phyloP scores from a whole-genome alignment of 805 yeast species.

The Pichia phayaonensis region DNA sequence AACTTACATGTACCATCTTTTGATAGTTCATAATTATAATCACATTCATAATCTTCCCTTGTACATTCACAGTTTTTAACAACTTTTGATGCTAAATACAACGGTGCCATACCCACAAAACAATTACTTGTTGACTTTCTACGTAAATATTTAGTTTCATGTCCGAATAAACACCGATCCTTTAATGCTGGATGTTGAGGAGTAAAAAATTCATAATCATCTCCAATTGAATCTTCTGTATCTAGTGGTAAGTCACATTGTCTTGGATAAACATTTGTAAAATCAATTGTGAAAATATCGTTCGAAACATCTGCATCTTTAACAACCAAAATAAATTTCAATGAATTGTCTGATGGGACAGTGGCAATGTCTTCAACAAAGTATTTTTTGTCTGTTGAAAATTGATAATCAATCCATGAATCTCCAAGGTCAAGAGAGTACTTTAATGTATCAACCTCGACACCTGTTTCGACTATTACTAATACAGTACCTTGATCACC shows the following conservation, averaged over 20 bases:
- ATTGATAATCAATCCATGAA: slow-evolving; percentile 62
- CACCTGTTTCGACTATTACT: slow-evolving; percentile 56
- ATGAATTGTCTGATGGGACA: slow-evolving; percentile 84
- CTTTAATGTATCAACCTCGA: slow-evolving; percentile 46
- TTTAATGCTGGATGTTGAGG: slow-evolving; percentile 49
- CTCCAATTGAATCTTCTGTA: slow-evolving; percentile 10
- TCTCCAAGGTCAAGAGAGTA: slow-evolving; percentile 78
- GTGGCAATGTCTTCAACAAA: slow-evolving; percentile 69
- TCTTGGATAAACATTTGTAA: slow-evolving; percentile 40
- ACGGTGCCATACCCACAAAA: slow-evolving; percentile 60
- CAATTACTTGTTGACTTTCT: slow-evolving; percentile 55
- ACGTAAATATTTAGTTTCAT: slow-evolving; percentile 50
- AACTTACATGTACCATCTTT: slow-evolving; percentile 79
- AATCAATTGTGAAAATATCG: slow-evolving; percentile 47
- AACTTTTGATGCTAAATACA: slow-evolving; percentile 48
- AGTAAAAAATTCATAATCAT: slow-evolving; percentile 59
- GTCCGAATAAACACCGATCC: slow-evolving; percentile 63
- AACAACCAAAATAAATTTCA: slow-evolving; percentile 64
- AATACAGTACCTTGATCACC: slow-evolving; percentile 92
- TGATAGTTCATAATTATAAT: slow-evolving; percentile 67
- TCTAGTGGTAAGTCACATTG: slow-evolving; percentile 48
- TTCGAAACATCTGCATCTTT: slow-evolving; percentile 29
- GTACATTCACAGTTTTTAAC: slow-evolving; percentile 74
- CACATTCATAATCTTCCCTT: slow-evolving; percentile 88
- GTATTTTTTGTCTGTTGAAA: slow-evolving; percentile 44